Percentiles rank a stretch among this genome's conserved stretches.
Conservation (phyloP, 306 rosid species). For the Canavalia ensiformis region DNA sequence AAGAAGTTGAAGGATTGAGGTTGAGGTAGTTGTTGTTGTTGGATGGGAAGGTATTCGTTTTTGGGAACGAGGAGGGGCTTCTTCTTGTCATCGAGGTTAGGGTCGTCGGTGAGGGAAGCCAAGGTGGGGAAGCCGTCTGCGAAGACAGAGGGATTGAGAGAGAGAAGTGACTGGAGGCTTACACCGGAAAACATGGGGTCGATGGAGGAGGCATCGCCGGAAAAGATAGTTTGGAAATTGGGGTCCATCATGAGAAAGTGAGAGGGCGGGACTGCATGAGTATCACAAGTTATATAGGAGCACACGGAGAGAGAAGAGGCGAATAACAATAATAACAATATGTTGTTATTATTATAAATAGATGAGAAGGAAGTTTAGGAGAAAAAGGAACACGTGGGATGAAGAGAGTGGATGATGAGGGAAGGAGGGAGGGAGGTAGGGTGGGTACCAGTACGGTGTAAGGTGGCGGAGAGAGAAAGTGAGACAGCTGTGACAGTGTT, state of each 20-base stretch:
- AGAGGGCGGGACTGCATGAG: no score
- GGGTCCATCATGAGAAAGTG: slow-evolving; percentile 33
- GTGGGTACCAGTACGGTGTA: not conserved
- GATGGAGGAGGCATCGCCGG: slow-evolving; percentile 28
- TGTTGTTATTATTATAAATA: no score
- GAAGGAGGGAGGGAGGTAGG: no score
- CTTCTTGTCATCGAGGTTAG: not conserved
- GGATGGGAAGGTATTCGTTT: slow-evolving; percentile 47
- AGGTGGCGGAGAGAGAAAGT: slow-evolving; percentile 39
- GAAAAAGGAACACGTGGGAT: slow-evolving; percentile 50
- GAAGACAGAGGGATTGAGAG: slow-evolving; percentile 43
- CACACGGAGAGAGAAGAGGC: no score
- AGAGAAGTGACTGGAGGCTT: slow-evolving; percentile 63
- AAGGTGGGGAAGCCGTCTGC: not conserved
- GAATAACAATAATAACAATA: no score
- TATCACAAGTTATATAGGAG: no score
- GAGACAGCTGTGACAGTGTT: slow-evolving; percentile 16
- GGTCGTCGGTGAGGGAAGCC: slow-evolving; percentile 20
- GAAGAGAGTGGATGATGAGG: not conserved
- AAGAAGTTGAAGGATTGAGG: slow-evolving; percentile 47
- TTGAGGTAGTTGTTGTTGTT: not conserved
- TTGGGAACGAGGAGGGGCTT: slow-evolving; percentile 34
- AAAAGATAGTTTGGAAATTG: not conserved
- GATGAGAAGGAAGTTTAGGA: not conserved
- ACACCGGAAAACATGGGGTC: slow-evolving; percentile 64